Base-by-base conservation (phyloP, 1,284 basidiomycete genomes). In the Limonomyces culmigenus region DNA sequence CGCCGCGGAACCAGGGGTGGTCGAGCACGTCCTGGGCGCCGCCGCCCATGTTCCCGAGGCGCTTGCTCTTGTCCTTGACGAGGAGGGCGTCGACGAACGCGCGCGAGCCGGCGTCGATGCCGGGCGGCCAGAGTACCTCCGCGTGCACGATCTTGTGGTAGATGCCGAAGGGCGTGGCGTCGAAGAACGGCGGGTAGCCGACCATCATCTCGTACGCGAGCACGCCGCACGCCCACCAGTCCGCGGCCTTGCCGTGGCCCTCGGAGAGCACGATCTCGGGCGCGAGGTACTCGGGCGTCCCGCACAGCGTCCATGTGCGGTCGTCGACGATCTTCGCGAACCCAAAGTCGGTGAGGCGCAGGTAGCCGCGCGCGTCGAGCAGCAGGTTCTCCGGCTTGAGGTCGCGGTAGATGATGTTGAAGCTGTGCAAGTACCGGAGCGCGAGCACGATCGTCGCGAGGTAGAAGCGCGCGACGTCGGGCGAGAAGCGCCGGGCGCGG, bases 381-480 rank as follows among this genome's bases (percentile, higher is more conserved):
- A 98, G 68, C 41, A 98, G 85, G 53, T 98, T 98, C 53, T 98
- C 93, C 0, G 93, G 93, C 56, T 98, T 98, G 31, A 97, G 70
- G 56, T 98, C 93, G 16, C 93, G 86, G 58, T 98, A 98, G 47
- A 98, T 85, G 57, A 98, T 92, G 49, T 93, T 76, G 34, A 85
- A 69, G 3, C 68, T 69, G 50, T 98, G 93, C 3, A 98, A 64
- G 56, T 96, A 85, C 52, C 95, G 87, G 41, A 98, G 71, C 0
- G 92, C 93, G 30, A 97, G 67, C 4, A 88, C 89, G 10, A 99
- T 93, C 54, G 98, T 93, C 3, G 95, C 93, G 0, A 91, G 88
- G 48, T 97, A 99, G 59, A 99, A 99, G 56, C 98, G 98, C 19
- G 95, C 93, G 3, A 98, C 95, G 2, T 91, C 89, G 48, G 96